Base-by-base conservation (phyloP, 257 asterid genomes). In the Echium plantagineum region DNA sequence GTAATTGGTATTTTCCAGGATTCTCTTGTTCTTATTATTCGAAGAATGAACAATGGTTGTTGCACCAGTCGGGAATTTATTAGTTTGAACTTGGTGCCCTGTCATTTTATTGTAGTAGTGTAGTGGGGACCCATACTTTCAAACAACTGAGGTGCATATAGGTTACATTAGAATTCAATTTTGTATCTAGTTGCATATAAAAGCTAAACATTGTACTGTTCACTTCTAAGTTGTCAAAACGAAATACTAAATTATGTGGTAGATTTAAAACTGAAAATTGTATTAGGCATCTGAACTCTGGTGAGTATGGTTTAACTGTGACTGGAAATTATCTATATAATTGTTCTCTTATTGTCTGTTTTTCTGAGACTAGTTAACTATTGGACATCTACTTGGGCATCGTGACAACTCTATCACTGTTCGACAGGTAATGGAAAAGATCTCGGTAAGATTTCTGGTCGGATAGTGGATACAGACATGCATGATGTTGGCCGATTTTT, bases 401-500 rank as follows among this genome's bases (percentile, higher is more conserved):
- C 12, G 16, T 42, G 17, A 42, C 17, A 42, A 42, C 3, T 42
- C 15, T 53, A 53, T 18, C 21, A 53, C 26, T 21, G 10, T 6
- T 57, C 68, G 64, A 20, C 66, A 91, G 98, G 94, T 67, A 83
- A 66, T 64, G 96, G 85, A 56, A 88, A 82, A 75, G 96, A 91
- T 32, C 59, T 77, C 55, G 84, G 86, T 69, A 90, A 76, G 77
- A 61, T 87, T 61, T 74, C 84, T 65, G 97, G 98, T 15, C 94
- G 87, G 26, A 80, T 91, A 74, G 81, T 75, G 69, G 98, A 91
- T 71, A 83, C 96, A 48, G 95, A 88, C 75, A 88, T 81, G 98
- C 86, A 83, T 55, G 97, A 91, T 75, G 96, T 91, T 62, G 96
- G 94, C 59, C 95, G 98, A 65, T 91, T 88, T 66, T 96, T 91